Base-by-base conservation (phyloP, 106 monocot genomes). In the Dactylorhiza incarnata region DNA sequence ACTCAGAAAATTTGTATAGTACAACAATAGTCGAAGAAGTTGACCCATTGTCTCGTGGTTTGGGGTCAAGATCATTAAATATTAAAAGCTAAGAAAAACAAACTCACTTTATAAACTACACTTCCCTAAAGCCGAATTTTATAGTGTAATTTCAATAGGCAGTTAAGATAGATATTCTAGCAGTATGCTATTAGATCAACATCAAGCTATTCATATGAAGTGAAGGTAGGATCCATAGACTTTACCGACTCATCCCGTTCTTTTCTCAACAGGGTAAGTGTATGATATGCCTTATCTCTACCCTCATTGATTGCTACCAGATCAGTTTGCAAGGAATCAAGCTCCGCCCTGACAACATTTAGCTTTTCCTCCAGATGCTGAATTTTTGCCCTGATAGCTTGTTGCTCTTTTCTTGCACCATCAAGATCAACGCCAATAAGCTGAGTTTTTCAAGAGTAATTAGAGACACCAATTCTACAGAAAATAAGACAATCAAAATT, bases 361-460 rank as follows among this genome's bases (percentile, higher is more conserved):
- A 91, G 68, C 70, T 84, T 63, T 29, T 91, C 89, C 84, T 94
- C 91, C 49, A 97, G 74, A 16, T 76, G 82, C 48, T 86, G 85
- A 45, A 97, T 97, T 68, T 86, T 82, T 54, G 59, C 48, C 59
- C 84, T 76, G n/a, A 94, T 73, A 70, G 73, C 83, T 52, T 89
- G 82, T 76, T 88, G 73, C 76, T 97, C 97, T 77, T 94, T 97
- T 80, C 74, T 87, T 25, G 89, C 83, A 59, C 81, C 87, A 77
- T 89, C 93, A 54, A 97, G 72, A 78, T 86, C 86, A 61, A 44
- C 89, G 51, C 87, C 87, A 59, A 97, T 87, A 65, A 87, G 77
- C 97, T 97, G 81, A 48, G 86, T 72, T 17, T 59, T 50, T 72
- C 49, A 17, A 72, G 50, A 69, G 5, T 48, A 11, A 23, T 49